Conservation (phyloP, 2,329 filamentous ascomycete species). For the Cadophora sp. region DNA sequence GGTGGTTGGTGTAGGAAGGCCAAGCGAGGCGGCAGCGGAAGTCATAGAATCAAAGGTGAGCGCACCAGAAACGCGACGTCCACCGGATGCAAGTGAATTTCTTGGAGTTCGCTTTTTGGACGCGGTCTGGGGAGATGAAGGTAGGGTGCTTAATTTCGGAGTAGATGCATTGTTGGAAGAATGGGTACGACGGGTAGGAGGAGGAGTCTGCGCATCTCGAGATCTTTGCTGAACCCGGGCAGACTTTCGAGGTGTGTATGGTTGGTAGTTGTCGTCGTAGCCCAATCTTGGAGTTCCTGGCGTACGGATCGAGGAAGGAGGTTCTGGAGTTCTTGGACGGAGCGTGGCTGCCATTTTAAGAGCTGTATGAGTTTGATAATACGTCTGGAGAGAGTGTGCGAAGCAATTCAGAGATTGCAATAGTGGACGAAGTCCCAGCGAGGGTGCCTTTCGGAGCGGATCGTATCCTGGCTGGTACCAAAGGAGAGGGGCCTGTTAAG, state of each 20-base stretch:
- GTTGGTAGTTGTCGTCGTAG: constrained; percentile 72
- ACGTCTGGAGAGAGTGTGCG: not conserved
- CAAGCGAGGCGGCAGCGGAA: constrained; percentile 48
- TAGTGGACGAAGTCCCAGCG: too few species aligned
- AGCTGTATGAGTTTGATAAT: constrained; percentile 19
- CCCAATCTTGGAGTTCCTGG: constrained; percentile 74
- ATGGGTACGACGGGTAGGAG: constrained; percentile 30
- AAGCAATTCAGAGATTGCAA: constrained; percentile 1
- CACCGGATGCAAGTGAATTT: constrained; percentile 49
- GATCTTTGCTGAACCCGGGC: constrained; percentile 65
- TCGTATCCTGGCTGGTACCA: constrained; percentile 1
- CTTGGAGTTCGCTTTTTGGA: constrained; percentile 37
- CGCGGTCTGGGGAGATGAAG: constrained; percentile 40
- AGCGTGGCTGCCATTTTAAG: constrained; percentile 46
- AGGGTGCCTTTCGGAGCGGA: not conserved
- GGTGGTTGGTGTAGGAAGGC: constrained; percentile 37
- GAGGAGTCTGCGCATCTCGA: constrained; percentile 58
- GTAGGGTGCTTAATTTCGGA: constrained; percentile 24
- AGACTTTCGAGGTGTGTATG: constrained; percentile 75
- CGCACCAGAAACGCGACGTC: constrained; percentile 54
- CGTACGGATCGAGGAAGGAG: constrained; percentile 62
- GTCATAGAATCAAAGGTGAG: constrained; percentile 54
- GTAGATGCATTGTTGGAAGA: constrained; percentile 37
- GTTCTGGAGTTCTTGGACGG: constrained; percentile 62
- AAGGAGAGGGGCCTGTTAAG: not conserved